A percentile compares a stretch with the other conserved stretches of the same genome.
phyloP scores from a whole-genome alignment of 2,329 filamentous ascomycete species.

The Fusarium camptoceras region DNA sequence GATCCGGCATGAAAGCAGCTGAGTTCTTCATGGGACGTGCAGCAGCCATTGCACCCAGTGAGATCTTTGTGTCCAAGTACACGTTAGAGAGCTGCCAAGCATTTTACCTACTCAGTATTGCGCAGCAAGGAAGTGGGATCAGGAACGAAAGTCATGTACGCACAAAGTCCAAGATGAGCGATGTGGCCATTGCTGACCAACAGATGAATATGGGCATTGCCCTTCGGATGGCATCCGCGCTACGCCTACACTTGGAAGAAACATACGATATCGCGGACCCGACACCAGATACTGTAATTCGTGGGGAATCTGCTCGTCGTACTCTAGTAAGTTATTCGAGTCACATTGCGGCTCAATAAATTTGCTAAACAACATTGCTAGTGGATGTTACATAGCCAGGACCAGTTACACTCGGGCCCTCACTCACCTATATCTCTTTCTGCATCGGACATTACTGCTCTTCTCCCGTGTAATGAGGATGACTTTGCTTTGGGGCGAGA shows the following conservation, averaged over 20 bases:
- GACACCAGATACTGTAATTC: conserved; percentile 59
- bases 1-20: conserved; percentile 63
- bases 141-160: conserved; percentile 66
- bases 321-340: conserved; percentile 59
- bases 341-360: neutral
- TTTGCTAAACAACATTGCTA: conserved; percentile 40
- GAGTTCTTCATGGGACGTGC: conserved; percentile 66
- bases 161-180: conserved; percentile 5
- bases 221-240: conserved; percentile 65
- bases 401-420: conserved; percentile 67
- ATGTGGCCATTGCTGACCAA: conserved; percentile 1
- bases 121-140: conserved; percentile 67
- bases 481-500: conserved; percentile 62
- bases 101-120: conserved; percentile 69
- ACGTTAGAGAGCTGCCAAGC: conserved; percentile 68
- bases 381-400: conserved; percentile 71
- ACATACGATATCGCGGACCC: conserved; percentile 60
- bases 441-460: conserved; percentile 65
- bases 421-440: conserved; percentile 63
- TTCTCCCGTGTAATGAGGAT: conserved; percentile 64
- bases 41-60: conserved; percentile 59
- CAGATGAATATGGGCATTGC: conserved; percentile 69
- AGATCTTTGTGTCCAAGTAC: conserved; percentile 61
- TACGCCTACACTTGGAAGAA: conserved; percentile 67
- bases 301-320: conserved; percentile 67